These are phyloP conservation scores for Scleromitrula shiraiana DNA, from an alignment of 2,329 filamentous ascomycete genomes.

Conservation along the genomic window DNA sequence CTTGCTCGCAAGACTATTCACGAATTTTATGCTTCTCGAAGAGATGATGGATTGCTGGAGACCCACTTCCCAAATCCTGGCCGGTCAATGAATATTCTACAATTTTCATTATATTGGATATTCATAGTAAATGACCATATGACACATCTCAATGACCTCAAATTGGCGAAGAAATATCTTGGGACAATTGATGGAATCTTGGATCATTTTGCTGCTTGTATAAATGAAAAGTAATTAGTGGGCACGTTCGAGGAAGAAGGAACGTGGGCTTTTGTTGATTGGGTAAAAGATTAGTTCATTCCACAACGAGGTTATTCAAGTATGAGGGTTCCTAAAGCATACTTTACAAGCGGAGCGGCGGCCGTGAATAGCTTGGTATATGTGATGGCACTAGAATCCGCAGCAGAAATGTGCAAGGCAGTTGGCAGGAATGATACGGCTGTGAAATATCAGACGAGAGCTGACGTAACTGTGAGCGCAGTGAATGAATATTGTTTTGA, in stretches of 20 bases:
- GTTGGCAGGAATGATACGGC: neutral
- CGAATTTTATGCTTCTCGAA: conserved; percentile 5
- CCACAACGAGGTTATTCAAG: neutral
- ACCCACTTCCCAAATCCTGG: conserved; percentile 28
- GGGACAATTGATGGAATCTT: neutral
- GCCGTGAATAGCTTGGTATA: neutral
- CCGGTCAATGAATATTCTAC: neutral
- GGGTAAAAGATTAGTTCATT: neutral
- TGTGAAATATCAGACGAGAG: neutral
- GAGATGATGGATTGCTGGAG: conserved; percentile 20
- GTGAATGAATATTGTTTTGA: neutral
- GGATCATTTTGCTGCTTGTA: neutral
- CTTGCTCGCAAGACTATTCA: conserved; percentile 29
- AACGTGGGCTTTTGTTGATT: neutral
- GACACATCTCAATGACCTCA: neutral
- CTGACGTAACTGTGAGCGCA: neutral
- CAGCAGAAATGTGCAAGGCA: neutral
- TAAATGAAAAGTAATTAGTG: neutral
- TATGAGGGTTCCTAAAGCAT: neutral
- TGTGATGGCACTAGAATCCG: neutral
- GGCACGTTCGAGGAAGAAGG: neutral
- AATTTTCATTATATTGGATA: neutral
- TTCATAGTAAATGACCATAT: conserved; percentile 1
- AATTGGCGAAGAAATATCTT: neutral
- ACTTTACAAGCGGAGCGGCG: neutral